phyloP scores from a whole-genome alignment of 192 early-diverging fungal species.

The Linnemannia zychae region DNA sequence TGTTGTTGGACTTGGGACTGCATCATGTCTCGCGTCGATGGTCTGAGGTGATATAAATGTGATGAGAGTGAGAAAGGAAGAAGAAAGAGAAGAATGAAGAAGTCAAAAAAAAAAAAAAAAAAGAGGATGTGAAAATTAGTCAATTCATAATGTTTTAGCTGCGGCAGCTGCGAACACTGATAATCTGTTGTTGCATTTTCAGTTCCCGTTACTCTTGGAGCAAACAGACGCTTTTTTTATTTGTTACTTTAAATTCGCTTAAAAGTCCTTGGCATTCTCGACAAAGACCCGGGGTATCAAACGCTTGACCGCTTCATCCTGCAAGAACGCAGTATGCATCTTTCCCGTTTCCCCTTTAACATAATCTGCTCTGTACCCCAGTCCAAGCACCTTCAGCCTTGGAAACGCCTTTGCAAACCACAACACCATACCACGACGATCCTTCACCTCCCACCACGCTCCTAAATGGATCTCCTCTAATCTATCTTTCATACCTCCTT shows the following conservation, averaged over 20 bases:
- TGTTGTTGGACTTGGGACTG: background rate
- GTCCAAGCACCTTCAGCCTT: background rate
- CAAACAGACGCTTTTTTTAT: no score
- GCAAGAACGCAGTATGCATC: background rate
- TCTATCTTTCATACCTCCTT: background rate
- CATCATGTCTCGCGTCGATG: background rate
- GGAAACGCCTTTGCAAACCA: background rate
- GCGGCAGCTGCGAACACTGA: no score
- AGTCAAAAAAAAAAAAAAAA: background rate
- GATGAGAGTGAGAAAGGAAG: background rate
- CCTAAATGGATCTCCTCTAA: background rate
- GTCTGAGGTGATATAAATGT: background rate
- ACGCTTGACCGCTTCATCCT: background rate
- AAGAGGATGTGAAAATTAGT: conserved; percentile 5
- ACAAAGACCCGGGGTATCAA: background rate
- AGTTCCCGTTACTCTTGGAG: no score
- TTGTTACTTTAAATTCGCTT: background rate
- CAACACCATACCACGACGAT: background rate
- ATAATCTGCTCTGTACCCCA: background rate
- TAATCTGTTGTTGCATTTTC: no score
- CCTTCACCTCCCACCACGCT: background rate
- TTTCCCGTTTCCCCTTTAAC: background rate
- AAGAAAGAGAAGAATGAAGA: no score
- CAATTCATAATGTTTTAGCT: no score
- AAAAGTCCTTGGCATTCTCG: background rate